These are phyloP conservation scores for Pestalotiopsis sp. DNA, from an alignment of 2,329 filamentous ascomycete species.

Conservation along the genomic window DNA sequence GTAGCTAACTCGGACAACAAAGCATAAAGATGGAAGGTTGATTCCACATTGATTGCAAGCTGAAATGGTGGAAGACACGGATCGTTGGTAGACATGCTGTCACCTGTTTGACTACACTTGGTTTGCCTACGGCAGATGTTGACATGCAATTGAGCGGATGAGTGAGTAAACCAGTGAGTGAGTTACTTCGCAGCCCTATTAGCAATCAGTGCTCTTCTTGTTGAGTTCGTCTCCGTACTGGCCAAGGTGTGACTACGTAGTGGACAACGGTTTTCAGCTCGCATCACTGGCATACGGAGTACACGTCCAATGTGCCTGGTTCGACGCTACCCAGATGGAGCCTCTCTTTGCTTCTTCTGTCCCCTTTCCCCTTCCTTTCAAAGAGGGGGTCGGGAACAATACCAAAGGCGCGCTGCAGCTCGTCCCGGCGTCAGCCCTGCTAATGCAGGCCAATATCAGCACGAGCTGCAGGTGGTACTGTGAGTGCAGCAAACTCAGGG, in stretches of 20 bases:
- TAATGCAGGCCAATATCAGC: constrained; percentile 13
- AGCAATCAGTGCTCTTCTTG: no score
- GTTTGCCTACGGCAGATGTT: no score
- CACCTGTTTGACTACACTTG: no score
- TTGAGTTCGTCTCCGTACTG: no score
- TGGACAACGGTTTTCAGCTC: no score
- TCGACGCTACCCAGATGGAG: no score
- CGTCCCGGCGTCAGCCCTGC: constrained; percentile 1
- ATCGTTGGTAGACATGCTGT: background rate
- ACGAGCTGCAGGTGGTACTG: constrained; percentile 8
- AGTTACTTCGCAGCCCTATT: no score
- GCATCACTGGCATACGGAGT: no score
- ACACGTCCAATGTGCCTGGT: no score
- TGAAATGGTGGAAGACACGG: background rate
- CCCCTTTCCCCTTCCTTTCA: background rate
- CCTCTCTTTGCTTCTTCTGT: background rate
- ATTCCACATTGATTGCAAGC: background rate
- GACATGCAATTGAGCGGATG: no score
- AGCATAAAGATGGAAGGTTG: background rate
- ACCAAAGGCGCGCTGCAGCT: background rate
- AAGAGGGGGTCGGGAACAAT: background rate
- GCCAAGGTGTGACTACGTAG: no score
- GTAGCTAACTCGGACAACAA: background rate
- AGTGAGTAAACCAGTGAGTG: no score
- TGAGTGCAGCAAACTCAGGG: background rate